Evolutionary conservation across 1,284 basidiomycete genomes (phyloP).

Genomic region (Pisolithus thermaeus): DNA sequence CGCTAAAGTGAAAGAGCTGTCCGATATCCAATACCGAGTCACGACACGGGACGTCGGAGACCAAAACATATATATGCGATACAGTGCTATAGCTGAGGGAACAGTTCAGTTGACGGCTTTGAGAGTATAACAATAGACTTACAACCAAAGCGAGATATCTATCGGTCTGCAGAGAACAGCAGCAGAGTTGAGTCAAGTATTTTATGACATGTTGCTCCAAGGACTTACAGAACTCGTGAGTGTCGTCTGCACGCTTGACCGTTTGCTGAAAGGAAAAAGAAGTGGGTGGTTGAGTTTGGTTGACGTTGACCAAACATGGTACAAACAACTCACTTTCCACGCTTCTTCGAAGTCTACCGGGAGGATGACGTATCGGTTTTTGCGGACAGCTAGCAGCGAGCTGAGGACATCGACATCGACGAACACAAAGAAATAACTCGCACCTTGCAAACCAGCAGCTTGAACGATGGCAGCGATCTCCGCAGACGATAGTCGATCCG

Average conservation of each 20-base stretch:
- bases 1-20: constrained; percentile 74
- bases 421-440: constrained; percentile 6
- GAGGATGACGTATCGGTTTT: constrained; percentile 96
- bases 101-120: not conserved
- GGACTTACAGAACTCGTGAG: constrained; percentile 88
- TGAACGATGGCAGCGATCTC: constrained; percentile 97
- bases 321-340: constrained; percentile 83
- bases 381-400: constrained; percentile 73
- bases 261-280: constrained; percentile 62
- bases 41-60: constrained; percentile 14
- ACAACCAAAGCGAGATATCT: constrained; percentile 16
- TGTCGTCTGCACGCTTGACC: constrained; percentile 91
- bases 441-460: constrained; percentile 95
- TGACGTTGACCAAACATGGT: constrained; percentile 32
- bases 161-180: constrained; percentile 21
- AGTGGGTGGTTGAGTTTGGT: constrained; percentile 31
- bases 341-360: constrained; percentile 98
- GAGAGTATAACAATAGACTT: constrained; percentile 2
- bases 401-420: not conserved
- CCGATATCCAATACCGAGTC: not conserved
- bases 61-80: constrained; percentile 26
- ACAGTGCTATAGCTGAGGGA: constrained; percentile 19
- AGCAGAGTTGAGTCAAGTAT: not conserved
- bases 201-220: not conserved
- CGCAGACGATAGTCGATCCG: constrained; percentile 92